Percentiles rank a stretch among this genome's conserved stretches.
Evolutionary conservation across 441 rosid species (phyloP).

Genomic region (Arabidopsis hybrid): DNA sequence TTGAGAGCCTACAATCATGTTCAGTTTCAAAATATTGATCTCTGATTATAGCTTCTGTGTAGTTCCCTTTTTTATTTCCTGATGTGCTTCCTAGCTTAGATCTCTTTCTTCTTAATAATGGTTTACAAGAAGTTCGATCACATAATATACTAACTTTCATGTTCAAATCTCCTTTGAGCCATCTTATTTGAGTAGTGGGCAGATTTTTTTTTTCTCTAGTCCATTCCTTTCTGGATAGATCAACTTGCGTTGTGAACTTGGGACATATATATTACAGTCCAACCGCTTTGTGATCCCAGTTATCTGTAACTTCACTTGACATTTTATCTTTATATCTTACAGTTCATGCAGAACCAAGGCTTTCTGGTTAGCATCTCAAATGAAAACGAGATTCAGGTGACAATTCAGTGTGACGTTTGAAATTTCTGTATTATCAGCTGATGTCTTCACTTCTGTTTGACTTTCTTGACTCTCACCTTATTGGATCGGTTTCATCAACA

Average conservation of each 20-base stretch:
- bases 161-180: not conserved
- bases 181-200: slow-evolving; percentile 18
- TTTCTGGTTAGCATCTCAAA: slow-evolving; percentile 62
- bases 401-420: slow-evolving; percentile 28
- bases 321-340: slow-evolving; percentile 31
- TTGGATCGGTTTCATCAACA: slow-evolving; percentile 39
- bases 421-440: slow-evolving; percentile 27
- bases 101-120: slow-evolving; percentile 26
- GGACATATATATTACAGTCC: slow-evolving; percentile 17
- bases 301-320: slow-evolving; percentile 22
- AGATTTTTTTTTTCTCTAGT: slow-evolving; percentile 1
- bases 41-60: slow-evolving; percentile 22
- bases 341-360: slow-evolving; percentile 77
- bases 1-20: slow-evolving; percentile 19
- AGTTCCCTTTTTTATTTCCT: slow-evolving; percentile 9
- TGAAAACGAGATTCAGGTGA: slow-evolving; percentile 72
- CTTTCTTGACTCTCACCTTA: slow-evolving; percentile 23
- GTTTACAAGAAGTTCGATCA: slow-evolving; percentile 27
- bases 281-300: slow-evolving; percentile 7
- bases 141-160: slow-evolving; percentile 14
- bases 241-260: slow-evolving; percentile 20
- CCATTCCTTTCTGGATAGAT: slow-evolving; percentile 9
- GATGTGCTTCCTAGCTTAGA: slow-evolving; percentile 21
- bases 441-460: slow-evolving; percentile 22
- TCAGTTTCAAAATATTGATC: slow-evolving; percentile 18